These are phyloP conservation scores for Phaeosphaeriaceae sp. DNA, from an alignment of 2,329 filamentous ascomycete genomes.

Conservation along the genomic window DNA sequence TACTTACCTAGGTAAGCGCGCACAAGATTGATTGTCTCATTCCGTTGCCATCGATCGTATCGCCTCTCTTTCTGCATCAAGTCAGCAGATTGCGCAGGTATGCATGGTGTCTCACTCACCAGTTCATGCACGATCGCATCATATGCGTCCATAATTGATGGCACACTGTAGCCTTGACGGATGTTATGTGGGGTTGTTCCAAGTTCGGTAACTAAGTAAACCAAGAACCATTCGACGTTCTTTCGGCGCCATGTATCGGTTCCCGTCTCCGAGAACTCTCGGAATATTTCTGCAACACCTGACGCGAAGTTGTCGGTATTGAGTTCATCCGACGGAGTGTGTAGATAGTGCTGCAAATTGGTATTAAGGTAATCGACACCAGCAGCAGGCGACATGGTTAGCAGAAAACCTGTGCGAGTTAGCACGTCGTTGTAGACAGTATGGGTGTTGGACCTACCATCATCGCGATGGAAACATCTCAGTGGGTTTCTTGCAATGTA, in stretches of 20 bases:
- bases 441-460: not conserved
- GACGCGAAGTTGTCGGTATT: not conserved
- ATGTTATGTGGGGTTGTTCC: not conserved
- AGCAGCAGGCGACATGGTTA: not conserved
- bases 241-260: not conserved
- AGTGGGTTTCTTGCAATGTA: not conserved
- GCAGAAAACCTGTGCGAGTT: not conserved
- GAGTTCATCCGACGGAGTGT: not conserved
- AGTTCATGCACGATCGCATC: not conserved
- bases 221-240: not conserved
- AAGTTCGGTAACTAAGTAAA: not conserved
- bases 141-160: not conserved
- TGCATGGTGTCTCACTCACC: not conserved
- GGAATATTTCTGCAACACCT: not conserved
- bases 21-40: not conserved
- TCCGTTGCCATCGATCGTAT: not conserved
- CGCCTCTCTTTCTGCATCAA: not conserved
- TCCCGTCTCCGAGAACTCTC: not conserved
- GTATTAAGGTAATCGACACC: not conserved
- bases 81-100: no score
- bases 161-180: not conserved
- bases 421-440: not conserved
- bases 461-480: not conserved
- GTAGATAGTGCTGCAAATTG: not conserved
- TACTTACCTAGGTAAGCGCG: no score